Base-by-base conservation (phyloP, 192 early-diverging fungal species). In the Chytriomyces confervae region DNA sequence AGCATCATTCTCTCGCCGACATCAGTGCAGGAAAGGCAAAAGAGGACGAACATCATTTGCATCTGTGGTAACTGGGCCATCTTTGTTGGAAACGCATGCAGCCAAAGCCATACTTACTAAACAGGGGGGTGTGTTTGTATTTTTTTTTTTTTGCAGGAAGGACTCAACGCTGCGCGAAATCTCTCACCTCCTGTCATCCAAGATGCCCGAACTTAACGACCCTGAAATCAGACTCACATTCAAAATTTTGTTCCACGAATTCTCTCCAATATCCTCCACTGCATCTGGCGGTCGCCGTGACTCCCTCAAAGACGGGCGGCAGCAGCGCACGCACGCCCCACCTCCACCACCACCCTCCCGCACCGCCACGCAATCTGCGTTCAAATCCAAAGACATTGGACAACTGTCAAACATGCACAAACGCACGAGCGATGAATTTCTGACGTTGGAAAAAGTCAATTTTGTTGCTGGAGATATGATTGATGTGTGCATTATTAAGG, bases 391-490 rank as follows among this genome's bases (percentile, higher is more conserved):
- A 74, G 72, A 74, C 20, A n/a, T 74, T 61, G 72, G 60, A 9
- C 60, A 48, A 9, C 45, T 74, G 16, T 74, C 72, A 16, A 74
- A 74, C 62, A 7, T 45, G 9, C 7, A 16, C 44, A 45, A 20
- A n/a, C 57, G 53, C 13, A 6, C 7, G 16, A 74, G 29, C 18
- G 72, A 74, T 44, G 60, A 74, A 61, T 36, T 13, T 7, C 44
- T 50, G 29, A 74, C 72, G 5, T 27, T 74, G 6, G 61, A 74
- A n/a, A 43, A 62, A 23, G 8, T 27, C 23, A 8, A 48, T 10
- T 61, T 61, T n/a, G 72, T 74, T 23, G 50, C 50, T 46, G 72
- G 72, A 8, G 72, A 74, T n/a, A 27, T 74, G 60, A 10, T 74
- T 10, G 72, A 74, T 45, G 61, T 74, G 9, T 44, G 23, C 2